A percentile compares a stretch with the other conserved stretches of the same genome.
Conservation (phyloP, 257 asterid genomes). For the Gentiana dahurica region DNA sequence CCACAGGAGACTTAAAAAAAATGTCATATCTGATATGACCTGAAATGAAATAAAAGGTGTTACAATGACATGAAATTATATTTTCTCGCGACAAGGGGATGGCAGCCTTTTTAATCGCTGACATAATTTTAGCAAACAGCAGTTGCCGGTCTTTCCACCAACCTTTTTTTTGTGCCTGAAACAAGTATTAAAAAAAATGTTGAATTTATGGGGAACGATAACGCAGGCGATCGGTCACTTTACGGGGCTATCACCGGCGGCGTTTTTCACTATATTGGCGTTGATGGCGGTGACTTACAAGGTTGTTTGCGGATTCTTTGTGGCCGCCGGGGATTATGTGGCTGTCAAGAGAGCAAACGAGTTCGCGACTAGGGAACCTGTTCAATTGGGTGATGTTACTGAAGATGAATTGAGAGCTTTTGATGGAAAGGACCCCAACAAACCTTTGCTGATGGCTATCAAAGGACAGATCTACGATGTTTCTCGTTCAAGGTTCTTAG, state of each 20-base stretch:
- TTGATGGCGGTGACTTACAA: conserved; percentile 65
- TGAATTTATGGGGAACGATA: conserved; percentile 40
- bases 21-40: too few relatives aligned
- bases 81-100: too few relatives aligned
- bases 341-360: conserved; percentile 52
- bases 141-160: too few relatives aligned
- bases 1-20: too few relatives aligned
- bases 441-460: conserved; percentile 86
- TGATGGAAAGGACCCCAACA: conserved; percentile 67
- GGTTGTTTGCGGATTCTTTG: conserved; percentile 57
- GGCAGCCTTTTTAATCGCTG: too few relatives aligned
- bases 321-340: conserved; percentile 55
- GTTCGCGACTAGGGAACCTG: conserved; percentile 47
- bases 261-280: conserved; percentile 60
- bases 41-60: too few relatives aligned
- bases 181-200: not conserved
- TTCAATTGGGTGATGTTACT: conserved; percentile 63
- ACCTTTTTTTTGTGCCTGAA: too few relatives aligned
- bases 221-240: conserved; percentile 40
- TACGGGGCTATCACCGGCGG: conserved; percentile 76
- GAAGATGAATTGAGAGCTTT: conserved; percentile 63
- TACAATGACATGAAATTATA: too few relatives aligned
- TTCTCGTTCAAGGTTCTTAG: conserved; percentile 63
- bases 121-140: too few relatives aligned
- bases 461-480: conserved; percentile 90